Conservation (phyloP, 257 asterid species). For the Solanum ahanhuiri region DNA sequence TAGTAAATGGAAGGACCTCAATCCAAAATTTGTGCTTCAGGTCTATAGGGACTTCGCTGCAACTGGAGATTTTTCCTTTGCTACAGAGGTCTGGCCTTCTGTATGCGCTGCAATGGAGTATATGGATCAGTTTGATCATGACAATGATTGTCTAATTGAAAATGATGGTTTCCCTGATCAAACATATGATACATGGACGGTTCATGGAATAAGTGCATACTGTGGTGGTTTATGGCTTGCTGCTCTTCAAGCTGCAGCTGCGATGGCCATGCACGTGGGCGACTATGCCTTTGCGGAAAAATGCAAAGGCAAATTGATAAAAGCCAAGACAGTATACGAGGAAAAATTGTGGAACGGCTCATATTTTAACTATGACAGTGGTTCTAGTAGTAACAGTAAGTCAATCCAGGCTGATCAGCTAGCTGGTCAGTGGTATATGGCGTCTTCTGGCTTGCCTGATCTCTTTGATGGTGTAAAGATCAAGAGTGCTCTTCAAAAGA, state of each 20-base stretch:
- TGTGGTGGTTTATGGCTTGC: slow-evolving; percentile 98
- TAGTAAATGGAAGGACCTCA: slow-evolving; percentile 90
- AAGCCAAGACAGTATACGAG: slow-evolving; percentile 62
- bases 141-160: slow-evolving; percentile 70
- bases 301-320: slow-evolving; percentile 47
- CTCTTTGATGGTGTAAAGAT: slow-evolving; percentile 66
- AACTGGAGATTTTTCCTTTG: slow-evolving; percentile 78
- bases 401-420: slow-evolving; percentile 95
- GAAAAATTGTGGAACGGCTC: slow-evolving; percentile 88
- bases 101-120: slow-evolving; percentile 93
- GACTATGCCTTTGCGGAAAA: slow-evolving; percentile 69
- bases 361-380: slow-evolving; percentile 86
- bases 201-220: slow-evolving; percentile 89
- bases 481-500: slow-evolving; percentile 66
- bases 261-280: slow-evolving; percentile 84
- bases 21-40: slow-evolving; percentile 92
- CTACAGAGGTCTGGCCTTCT: slow-evolving; percentile 86
- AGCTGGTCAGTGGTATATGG: slow-evolving; percentile 96
- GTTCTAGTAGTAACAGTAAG: slow-evolving; percentile 84
- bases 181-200: slow-evolving; percentile 95
- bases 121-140: slow-evolving; percentile 97
- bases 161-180: slow-evolving; percentile 98
- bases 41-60: slow-evolving; percentile 90
- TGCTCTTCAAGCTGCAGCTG: slow-evolving; percentile 89
- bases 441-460: slow-evolving; percentile 90